phyloP scores from a whole-genome alignment of 805 yeast species.

The Metschnikowia continentalis region DNA sequence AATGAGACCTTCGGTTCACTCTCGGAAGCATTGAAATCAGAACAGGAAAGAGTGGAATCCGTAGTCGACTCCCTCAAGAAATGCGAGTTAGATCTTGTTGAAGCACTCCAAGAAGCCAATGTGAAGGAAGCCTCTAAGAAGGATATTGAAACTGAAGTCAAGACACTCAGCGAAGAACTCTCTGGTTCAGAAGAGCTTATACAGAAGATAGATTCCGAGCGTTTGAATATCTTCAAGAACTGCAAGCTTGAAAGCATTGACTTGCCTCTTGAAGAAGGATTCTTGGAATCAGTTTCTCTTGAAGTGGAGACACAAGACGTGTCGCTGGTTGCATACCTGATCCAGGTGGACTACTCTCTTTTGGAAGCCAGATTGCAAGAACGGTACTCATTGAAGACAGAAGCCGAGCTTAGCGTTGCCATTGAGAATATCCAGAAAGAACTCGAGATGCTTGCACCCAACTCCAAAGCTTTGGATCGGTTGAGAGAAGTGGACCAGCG shows the following conservation, averaged over 20 bases:
- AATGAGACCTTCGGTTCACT: conserved; percentile 30
- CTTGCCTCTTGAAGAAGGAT: conserved; percentile 60
- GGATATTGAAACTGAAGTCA: conserved; percentile 36
- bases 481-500: conserved; percentile 62
- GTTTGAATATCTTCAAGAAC: conserved; percentile 56
- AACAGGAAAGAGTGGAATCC: conserved; percentile 14
- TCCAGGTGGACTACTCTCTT: conserved; percentile 53
- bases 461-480: conserved; percentile 74
- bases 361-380: conserved; percentile 44
- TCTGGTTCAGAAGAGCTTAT: conserved; percentile 48
- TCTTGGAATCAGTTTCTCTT: conserved; percentile 57
- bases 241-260: conserved; percentile 70
- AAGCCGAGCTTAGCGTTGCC: conserved; percentile 31
- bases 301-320: conserved; percentile 45
- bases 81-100: conserved; percentile 29
- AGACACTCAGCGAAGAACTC: conserved; percentile 27
- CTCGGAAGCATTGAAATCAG: conserved; percentile 36
- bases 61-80: neutral
- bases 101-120: conserved; percentile 27
- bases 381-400: conserved; percentile 35
- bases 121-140: conserved; percentile 6
- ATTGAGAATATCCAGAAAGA: conserved; percentile 36
- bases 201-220: conserved; percentile 51
- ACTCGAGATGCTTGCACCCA: conserved; percentile 62
- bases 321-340: conserved; percentile 36